phyloP scores from a whole-genome alignment of 2,329 filamentous ascomycete species.

The Alternaria tenuissima region DNA sequence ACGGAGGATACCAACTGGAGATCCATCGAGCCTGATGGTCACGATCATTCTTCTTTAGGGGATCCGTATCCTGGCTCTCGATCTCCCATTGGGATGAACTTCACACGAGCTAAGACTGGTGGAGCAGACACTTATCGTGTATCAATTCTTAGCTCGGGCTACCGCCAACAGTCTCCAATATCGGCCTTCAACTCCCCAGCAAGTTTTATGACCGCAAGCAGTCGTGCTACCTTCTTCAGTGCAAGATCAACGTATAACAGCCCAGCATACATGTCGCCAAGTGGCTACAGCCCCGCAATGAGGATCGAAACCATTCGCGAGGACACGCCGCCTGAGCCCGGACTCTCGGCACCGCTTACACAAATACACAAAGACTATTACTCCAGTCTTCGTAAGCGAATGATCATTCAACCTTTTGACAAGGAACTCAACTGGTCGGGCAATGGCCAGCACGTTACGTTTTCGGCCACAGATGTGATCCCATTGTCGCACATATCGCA shows the following conservation, averaged over 20 bases:
- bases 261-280: not conserved
- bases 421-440: constrained; percentile 34
- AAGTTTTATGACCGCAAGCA: constrained; percentile 4
- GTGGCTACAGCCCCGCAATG: not conserved
- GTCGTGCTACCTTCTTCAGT: not conserved
- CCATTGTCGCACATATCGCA: constrained; percentile 13
- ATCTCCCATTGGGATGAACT: too few species aligned
- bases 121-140: too few species aligned
- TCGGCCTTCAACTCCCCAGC: not conserved
- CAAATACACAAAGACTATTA: constrained; percentile 1
- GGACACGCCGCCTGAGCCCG: not conserved
- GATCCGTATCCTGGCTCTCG: too few species aligned
- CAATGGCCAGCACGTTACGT: constrained; percentile 32
- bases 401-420: constrained; percentile 10
- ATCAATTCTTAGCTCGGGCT: too few species aligned
- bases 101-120: too few species aligned
- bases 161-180: too few species aligned
- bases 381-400: not conserved
- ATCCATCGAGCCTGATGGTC: too few species aligned
- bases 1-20: too few species aligned
- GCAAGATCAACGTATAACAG: not conserved
- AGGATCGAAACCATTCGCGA: constrained; percentile 1
- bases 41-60: too few species aligned
- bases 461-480: constrained; percentile 11
- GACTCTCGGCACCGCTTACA: not conserved